Evolutionary conservation across 2,329 filamentous ascomycete genomes (phyloP).

Genomic region (Colletotrichum karsti): DNA sequence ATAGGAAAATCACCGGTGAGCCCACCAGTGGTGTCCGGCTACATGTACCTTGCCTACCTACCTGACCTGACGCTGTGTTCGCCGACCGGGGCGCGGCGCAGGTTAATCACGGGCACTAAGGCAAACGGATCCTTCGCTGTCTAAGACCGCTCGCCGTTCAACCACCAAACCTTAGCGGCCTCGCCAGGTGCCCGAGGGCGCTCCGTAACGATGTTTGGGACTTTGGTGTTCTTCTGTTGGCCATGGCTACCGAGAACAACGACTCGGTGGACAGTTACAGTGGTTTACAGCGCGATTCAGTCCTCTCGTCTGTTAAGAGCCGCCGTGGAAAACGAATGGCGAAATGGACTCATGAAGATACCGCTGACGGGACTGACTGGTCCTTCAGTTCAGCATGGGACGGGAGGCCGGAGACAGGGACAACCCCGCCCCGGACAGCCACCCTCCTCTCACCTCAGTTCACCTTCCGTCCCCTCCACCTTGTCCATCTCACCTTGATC

Average conservation of each 20-base stretch:
- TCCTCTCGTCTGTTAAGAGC: background rate
- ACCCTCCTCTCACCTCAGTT: background rate
- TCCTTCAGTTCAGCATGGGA: no score
- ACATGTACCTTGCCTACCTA: no score
- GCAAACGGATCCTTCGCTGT: background rate
- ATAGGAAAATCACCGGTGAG: constrained; percentile 11
- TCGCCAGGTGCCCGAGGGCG: constrained; percentile 9
- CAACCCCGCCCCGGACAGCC: background rate
- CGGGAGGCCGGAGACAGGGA: constrained; percentile 3
- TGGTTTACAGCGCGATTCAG: background rate
- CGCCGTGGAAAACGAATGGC: background rate
- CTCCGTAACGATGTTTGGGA: background rate
- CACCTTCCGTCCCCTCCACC: background rate
- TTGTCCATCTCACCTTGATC: background rate
- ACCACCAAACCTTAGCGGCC: background rate
- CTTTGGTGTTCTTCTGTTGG: no score
- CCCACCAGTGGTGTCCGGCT: background rate
- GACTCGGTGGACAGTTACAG: background rate
- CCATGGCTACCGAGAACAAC: background rate
- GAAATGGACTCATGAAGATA: background rate
- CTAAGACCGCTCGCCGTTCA: background rate
- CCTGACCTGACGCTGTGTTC: background rate
- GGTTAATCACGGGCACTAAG: background rate
- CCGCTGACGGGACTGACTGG: no score
- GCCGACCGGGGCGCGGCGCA: background rate